These are phyloP conservation scores for Chaetoscypha palmicola DNA, from an alignment of 2,329 filamentous ascomycete genomes.

Conservation along the genomic window DNA sequence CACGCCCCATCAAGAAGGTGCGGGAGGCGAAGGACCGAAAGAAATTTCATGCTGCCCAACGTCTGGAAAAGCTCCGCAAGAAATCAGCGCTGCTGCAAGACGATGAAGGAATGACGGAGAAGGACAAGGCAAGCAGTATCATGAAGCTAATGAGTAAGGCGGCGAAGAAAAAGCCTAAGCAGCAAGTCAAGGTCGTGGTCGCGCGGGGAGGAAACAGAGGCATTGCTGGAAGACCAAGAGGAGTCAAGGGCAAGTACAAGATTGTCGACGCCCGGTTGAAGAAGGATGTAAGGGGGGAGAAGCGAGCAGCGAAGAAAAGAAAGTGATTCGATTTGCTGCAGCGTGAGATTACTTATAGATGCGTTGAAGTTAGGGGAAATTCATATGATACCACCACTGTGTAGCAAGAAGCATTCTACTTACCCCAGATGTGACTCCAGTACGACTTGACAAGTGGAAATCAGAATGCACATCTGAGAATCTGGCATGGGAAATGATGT, in stretches of 20 bases:
- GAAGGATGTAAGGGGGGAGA: constrained; percentile 87
- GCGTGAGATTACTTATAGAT: neutral
- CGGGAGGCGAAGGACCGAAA: constrained; percentile 93
- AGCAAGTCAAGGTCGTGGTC: constrained; percentile 80
- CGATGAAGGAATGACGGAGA: constrained; percentile 89
- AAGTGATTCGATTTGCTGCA: constrained; percentile 31
- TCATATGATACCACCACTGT: neutral
- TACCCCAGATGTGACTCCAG: too few relatives aligned
- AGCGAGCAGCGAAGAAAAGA: constrained; percentile 71
- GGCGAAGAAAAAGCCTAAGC: constrained; percentile 77
- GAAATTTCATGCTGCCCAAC: constrained; percentile 90
- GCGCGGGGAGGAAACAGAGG: constrained; percentile 79
- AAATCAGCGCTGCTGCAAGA: constrained; percentile 87
- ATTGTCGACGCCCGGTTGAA: constrained; percentile 94
- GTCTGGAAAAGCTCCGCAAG: constrained; percentile 90
- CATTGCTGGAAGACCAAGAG: constrained; percentile 77
- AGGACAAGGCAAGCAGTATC: constrained; percentile 88
- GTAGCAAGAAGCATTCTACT: too few relatives aligned
- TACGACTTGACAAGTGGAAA: too few relatives aligned
- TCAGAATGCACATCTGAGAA: too few relatives aligned
- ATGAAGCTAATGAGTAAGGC: constrained; percentile 74
- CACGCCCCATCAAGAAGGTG: constrained; percentile 97
- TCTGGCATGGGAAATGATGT: too few relatives aligned
- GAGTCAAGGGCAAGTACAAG: constrained; percentile 94
- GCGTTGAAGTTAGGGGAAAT: neutral